phyloP scores from a whole-genome alignment of 495 filamentous ascomycete genomes.

The Lasiosphaeria hispida region DNA sequence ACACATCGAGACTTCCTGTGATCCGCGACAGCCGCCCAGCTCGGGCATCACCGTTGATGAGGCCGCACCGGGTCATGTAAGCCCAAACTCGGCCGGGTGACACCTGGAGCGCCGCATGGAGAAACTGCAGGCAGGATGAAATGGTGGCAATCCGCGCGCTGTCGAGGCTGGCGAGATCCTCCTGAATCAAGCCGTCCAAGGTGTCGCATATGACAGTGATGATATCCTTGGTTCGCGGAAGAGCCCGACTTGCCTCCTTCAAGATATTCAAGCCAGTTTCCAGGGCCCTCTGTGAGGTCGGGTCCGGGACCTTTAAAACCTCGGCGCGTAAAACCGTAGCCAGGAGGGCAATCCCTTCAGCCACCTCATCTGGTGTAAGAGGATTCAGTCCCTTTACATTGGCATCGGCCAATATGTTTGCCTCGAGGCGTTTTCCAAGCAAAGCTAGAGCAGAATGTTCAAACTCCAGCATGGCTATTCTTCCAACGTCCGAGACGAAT shows the following conservation, averaged over 20 bases:
- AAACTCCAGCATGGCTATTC: conserved; percentile 59
- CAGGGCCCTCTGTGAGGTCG: conserved; percentile 22
- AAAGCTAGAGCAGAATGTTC: conserved; percentile 75
- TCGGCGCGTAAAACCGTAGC: conserved; percentile 43
- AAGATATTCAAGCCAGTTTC: conserved; percentile 52
- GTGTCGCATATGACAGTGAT: conserved; percentile 78
- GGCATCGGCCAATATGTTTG: conserved; percentile 41
- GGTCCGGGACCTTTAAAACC: conserved; percentile 26
- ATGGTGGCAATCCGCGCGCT: conserved; percentile 59
- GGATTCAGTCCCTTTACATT: conserved; percentile 33
- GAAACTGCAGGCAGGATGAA: conserved; percentile 74
- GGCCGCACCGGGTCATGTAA: conserved; percentile 72
- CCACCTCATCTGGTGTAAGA: conserved; percentile 35
- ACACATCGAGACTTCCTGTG: conserved; percentile 71
- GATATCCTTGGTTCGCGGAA: conserved; percentile 73
- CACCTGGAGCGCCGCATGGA: conserved; percentile 65
- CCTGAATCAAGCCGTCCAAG: conserved; percentile 72
- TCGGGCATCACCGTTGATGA: conserved; percentile 70
- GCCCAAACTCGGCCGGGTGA: conserved; percentile 84
- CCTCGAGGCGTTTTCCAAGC: conserved; percentile 70
- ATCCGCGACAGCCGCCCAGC: conserved; percentile 72
- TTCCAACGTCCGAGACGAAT: conserved; percentile 61
- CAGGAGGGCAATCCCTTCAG: conserved; percentile 41
- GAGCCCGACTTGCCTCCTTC: conserved; percentile 68
- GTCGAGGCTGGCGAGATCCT: conserved; percentile 50